Conservation (phyloP, 768 basidiomycete species). For the Suillus plorans region DNA sequence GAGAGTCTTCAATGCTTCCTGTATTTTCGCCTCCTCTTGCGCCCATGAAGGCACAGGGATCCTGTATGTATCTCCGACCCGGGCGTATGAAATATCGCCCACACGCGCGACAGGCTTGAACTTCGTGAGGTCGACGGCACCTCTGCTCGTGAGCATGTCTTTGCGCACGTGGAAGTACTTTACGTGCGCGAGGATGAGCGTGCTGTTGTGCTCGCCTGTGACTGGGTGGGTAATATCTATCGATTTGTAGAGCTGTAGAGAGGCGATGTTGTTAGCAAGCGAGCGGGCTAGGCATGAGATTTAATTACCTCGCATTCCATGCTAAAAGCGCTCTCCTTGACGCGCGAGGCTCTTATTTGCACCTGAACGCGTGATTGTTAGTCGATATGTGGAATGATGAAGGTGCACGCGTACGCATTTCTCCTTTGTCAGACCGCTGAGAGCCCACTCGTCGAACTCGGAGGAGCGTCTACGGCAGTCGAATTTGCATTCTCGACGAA, state of each 20-base stretch:
- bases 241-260: slow-evolving; percentile 34
- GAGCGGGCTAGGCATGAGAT: not conserved
- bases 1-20: slow-evolving; percentile 6
- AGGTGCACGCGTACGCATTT: slow-evolving; percentile 27
- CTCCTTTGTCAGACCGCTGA: slow-evolving; percentile 42
- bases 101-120: too few species aligned
- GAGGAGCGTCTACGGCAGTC: slow-evolving; percentile 37
- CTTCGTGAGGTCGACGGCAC: too few species aligned
- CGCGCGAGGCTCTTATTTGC: slow-evolving; percentile 39
- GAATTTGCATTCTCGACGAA: slow-evolving; percentile 39
- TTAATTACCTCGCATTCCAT: slow-evolving; percentile 43
- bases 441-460: slow-evolving; percentile 38
- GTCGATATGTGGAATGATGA: not conserved
- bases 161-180: slow-evolving; percentile 41
- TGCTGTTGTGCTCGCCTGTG: slow-evolving; percentile 24
- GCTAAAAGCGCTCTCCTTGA: slow-evolving; percentile 45
- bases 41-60: slow-evolving; percentile 18
- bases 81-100: too few species aligned
- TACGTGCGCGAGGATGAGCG: slow-evolving; percentile 38
- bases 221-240: slow-evolving; percentile 33
- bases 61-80: too few species aligned
- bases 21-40: slow-evolving; percentile 16
- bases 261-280: slow-evolving; percentile 2
- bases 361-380: slow-evolving; percentile 23
- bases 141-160: too few species aligned